A percentile compares a stretch with the other conserved stretches of the same genome.
Conservation (phyloP, 148 eudicot species). For the Diospyros kaki region DNA sequence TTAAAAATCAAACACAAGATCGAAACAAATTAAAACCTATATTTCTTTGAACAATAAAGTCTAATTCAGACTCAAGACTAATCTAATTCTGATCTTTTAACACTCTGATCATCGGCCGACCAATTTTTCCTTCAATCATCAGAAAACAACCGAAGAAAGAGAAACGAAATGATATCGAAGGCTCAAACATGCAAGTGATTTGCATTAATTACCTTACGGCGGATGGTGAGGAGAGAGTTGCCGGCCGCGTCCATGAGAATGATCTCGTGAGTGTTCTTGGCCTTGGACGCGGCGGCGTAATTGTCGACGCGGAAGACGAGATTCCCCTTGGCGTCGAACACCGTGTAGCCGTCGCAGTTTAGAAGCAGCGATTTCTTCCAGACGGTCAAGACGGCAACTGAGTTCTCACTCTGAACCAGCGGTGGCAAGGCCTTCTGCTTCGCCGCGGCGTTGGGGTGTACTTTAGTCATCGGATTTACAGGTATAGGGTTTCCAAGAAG, state of each 20-base stretch:
- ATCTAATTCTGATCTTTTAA: too few species aligned
- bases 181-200: too few species aligned
- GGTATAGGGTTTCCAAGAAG: neutral
- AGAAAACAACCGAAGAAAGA: too few species aligned
- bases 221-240: slow-evolving; percentile 65
- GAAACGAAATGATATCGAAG: too few species aligned
- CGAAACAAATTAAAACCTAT: too few species aligned
- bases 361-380: slow-evolving; percentile 73
- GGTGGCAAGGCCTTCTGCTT: neutral
- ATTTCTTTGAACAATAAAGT: too few species aligned
- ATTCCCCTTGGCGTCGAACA: slow-evolving; percentile 55
- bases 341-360: slow-evolving; percentile 74
- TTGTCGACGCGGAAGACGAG: slow-evolving; percentile 73
- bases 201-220: slow-evolving; percentile 54
- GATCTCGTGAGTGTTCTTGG: slow-evolving; percentile 47
- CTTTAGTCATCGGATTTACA: slow-evolving; percentile 21
- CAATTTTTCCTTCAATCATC: too few species aligned
- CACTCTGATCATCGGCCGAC: too few species aligned
- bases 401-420: neutral
- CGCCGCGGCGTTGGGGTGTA: slow-evolving; percentile 24
- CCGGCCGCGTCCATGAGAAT: slow-evolving; percentile 72
- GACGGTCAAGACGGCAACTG: slow-evolving; percentile 44
- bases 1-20: neutral
- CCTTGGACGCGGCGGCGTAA: slow-evolving; percentile 37
- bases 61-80: too few species aligned